Percentiles rank a stretch among this genome's conserved stretches.
These are phyloP conservation scores for Phalaenopsis equestris DNA, from an alignment of 106 monocot genomes.

Conservation along the genomic window DNA sequence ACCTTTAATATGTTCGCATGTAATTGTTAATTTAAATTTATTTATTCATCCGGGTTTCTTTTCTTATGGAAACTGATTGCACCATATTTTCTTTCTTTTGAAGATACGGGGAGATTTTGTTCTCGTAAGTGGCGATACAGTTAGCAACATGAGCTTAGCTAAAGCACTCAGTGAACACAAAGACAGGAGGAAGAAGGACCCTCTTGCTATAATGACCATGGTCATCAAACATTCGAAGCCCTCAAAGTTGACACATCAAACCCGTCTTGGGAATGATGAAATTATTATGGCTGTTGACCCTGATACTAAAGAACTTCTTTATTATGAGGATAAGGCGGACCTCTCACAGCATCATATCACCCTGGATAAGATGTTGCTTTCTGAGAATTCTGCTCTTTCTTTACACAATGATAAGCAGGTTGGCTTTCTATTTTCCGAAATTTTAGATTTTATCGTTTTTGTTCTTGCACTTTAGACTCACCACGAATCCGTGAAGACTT, in stretches of 20 bases:
- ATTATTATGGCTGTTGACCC: slow-evolving; percentile 85
- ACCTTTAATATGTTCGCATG: not conserved
- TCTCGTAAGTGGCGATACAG: slow-evolving; percentile 94
- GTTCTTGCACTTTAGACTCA: not conserved
- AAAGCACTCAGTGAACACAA: slow-evolving; percentile 85
- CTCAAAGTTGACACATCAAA: slow-evolving; percentile 60
- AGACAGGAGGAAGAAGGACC: slow-evolving; percentile 94
- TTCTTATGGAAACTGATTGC: not conserved
- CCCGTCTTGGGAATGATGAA: slow-evolving; percentile 87
- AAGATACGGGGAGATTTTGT: slow-evolving; percentile 95
- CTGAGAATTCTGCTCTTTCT: slow-evolving; percentile 42
- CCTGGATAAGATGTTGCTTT: slow-evolving; percentile 65
- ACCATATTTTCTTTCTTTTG: slow-evolving; percentile 10
- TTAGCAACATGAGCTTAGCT: slow-evolving; percentile 79
- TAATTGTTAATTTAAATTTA: not conserved
- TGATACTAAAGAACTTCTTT: slow-evolving; percentile 78
- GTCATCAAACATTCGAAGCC: slow-evolving; percentile 77
- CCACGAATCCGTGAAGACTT: not conserved
- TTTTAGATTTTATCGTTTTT: not conserved
- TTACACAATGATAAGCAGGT: slow-evolving; percentile 91
- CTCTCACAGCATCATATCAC: slow-evolving; percentile 28
- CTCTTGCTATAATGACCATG: slow-evolving; percentile 95
- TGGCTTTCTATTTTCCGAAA: not conserved
- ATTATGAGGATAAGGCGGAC: slow-evolving; percentile 83
- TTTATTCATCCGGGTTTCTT: not conserved